A percentile compares a stretch with the other conserved stretches of the same genome.
phyloP scores from a whole-genome alignment of 495 filamentous ascomycete species.

The Annulohypoxylon moriforme region DNA sequence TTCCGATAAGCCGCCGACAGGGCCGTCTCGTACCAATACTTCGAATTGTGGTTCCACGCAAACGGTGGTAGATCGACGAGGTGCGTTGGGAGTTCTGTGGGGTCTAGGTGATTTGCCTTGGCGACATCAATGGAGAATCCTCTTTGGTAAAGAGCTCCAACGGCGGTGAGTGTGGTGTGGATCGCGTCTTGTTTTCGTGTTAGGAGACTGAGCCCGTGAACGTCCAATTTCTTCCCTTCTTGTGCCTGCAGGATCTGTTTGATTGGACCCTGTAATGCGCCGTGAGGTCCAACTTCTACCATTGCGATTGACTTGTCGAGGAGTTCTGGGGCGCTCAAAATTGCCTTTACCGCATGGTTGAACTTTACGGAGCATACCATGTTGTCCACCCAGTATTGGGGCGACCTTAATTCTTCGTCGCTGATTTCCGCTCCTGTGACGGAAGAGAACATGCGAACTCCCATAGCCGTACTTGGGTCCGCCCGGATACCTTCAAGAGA shows the following conservation, averaged over 20 bases:
- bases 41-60: slow-evolving; percentile 54
- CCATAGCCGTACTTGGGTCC: slow-evolving; percentile 13
- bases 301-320: slow-evolving; percentile 42
- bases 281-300: slow-evolving; percentile 69
- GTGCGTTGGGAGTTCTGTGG: slow-evolving; percentile 30
- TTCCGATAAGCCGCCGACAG: slow-evolving; percentile 56
- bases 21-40: slow-evolving; percentile 55
- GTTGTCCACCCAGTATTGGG: slow-evolving; percentile 58
- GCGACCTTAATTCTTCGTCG: slow-evolving; percentile 40
- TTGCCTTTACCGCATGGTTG: slow-evolving; percentile 45
- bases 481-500: slow-evolving; percentile 36
- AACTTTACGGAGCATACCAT: slow-evolving; percentile 57
- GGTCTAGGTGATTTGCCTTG: slow-evolving; percentile 45
- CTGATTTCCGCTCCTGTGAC: slow-evolving; percentile 51
- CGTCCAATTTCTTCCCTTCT: slow-evolving; percentile 16
- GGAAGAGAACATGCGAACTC: slow-evolving; percentile 54
- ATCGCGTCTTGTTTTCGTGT: slow-evolving; percentile 48
- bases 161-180: slow-evolving; percentile 44
- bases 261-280: slow-evolving; percentile 62
- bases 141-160: slow-evolving; percentile 48
- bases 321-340: slow-evolving; percentile 32
- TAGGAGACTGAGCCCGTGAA: slow-evolving; percentile 40
- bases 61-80: slow-evolving; percentile 51
- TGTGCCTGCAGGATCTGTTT: slow-evolving; percentile 55
- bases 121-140: slow-evolving; percentile 57